phyloP scores from a whole-genome alignment of 192 early-diverging fungal species.

The Entomortierella beljakovae region DNA sequence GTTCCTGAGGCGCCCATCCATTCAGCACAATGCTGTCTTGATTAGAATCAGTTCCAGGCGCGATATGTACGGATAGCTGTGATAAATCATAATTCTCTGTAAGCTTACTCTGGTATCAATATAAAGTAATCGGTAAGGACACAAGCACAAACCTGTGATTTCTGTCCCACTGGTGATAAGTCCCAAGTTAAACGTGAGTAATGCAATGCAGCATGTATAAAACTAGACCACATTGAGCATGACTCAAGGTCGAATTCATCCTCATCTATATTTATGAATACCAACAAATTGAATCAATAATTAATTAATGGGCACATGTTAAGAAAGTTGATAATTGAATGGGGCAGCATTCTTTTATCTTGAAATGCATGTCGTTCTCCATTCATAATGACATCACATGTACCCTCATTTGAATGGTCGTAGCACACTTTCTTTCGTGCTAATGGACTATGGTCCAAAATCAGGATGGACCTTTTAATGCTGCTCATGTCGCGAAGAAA shows the following conservation, averaged over 20 bases:
- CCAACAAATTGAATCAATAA: no score
- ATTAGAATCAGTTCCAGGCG: conserved; percentile 11
- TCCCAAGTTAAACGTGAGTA: conserved; percentile 36
- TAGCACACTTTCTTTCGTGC: conserved; percentile 25
- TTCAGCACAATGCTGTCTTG: conserved; percentile 24
- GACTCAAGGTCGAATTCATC: conserved; percentile 36
- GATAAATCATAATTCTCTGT: neutral
- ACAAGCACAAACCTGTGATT: conserved; percentile 19
- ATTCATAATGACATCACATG: conserved; percentile 1
- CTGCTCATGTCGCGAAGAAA: conserved; percentile 19
- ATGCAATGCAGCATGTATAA: conserved; percentile 42
- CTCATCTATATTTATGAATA: no score
- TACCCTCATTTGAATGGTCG: neutral
- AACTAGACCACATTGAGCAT: conserved; percentile 48
- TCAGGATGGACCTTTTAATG: conserved; percentile 28
- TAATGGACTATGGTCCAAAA: conserved; percentile 35
- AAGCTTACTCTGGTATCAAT: no score
- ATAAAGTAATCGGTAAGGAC: no score
- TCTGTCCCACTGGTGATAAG: conserved; percentile 24
- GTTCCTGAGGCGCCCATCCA: conserved; percentile 22
- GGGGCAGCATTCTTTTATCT: no score
- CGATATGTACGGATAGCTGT: conserved; percentile 40
- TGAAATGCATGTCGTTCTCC: no score
- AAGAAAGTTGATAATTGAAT: no score
- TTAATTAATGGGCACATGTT: no score